A percentile compares a stretch with the other conserved stretches of the same genome.
These are phyloP conservation scores for Zygosaccharomyces sapae DNA, from an alignment of 1,139 yeast genomes.

Conservation along the genomic window DNA sequence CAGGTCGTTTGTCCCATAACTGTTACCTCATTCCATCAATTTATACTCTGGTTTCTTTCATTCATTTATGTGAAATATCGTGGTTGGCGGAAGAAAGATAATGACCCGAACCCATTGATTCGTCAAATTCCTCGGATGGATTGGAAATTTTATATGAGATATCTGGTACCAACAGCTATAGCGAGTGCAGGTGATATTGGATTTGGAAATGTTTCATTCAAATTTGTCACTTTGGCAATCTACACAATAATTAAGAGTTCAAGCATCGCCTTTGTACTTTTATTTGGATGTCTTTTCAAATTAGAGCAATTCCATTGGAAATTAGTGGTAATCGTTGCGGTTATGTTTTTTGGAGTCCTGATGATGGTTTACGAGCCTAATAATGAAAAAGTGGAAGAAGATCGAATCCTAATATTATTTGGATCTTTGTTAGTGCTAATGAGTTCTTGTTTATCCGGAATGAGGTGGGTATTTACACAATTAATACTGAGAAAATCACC, in stretches of 20 bases:
- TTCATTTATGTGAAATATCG: slow-evolving; percentile 21
- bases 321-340: slow-evolving; percentile 59
- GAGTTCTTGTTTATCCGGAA: slow-evolving; percentile 80
- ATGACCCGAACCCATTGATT: slow-evolving; percentile 3
- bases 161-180: slow-evolving; percentile 76
- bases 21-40: slow-evolving; percentile 80
- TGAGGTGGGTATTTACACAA: slow-evolving; percentile 94
- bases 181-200: slow-evolving; percentile 95
- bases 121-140: slow-evolving; percentile 15
- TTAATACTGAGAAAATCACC: slow-evolving; percentile 45
- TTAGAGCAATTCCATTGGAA: slow-evolving; percentile 69
- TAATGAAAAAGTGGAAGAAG: slow-evolving; percentile 20
- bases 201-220: slow-evolving; percentile 77
- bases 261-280: slow-evolving; percentile 76
- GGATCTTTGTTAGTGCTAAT: slow-evolving; percentile 72
- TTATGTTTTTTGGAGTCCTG: slow-evolving; percentile 79
- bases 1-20: slow-evolving; percentile 79
- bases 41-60: slow-evolving; percentile 48
- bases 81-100: slow-evolving; percentile 9
- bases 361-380: slow-evolving; percentile 65
- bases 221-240: slow-evolving; percentile 72
- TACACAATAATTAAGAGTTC: slow-evolving; percentile 93
- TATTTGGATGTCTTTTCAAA: slow-evolving; percentile 77
- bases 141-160: slow-evolving; percentile 44
- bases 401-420: slow-evolving; percentile 34